These are phyloP conservation scores for Solanum pinnatisectum DNA, from an alignment of 257 asterid species.

Conservation along the genomic window DNA sequence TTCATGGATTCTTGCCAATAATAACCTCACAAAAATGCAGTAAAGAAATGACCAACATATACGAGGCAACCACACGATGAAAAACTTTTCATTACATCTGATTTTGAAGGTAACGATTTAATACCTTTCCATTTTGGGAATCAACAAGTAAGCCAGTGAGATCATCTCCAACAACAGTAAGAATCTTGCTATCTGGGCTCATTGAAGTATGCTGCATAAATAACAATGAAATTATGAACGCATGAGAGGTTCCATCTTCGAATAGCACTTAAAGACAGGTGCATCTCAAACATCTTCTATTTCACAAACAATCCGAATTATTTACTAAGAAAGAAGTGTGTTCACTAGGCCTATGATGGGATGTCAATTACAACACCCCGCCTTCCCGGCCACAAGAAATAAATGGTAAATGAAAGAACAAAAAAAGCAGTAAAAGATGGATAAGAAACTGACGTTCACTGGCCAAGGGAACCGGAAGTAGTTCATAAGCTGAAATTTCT, in stretches of 20 bases:
- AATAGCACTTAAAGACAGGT: background rate
- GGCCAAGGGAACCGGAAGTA: constrained; percentile 78
- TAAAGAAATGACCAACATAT: background rate
- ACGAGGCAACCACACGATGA: background rate
- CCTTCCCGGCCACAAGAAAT: background rate
- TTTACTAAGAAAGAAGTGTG: background rate
- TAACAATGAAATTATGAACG: background rate
- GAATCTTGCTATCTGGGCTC: constrained; percentile 63
- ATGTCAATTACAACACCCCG: background rate
- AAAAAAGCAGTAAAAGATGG: background rate
- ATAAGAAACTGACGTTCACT: constrained; percentile 61
- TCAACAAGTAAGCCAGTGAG: constrained; percentile 53
- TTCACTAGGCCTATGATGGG: background rate
- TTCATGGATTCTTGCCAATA: background rate
- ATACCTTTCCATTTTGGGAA: constrained; percentile 62
- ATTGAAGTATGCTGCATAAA: constrained; percentile 62
- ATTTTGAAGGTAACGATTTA: background rate
- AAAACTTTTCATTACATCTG: background rate
- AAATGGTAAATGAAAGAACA: background rate
- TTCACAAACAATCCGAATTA: background rate
- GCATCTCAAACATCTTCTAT: background rate
- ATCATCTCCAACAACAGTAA: constrained; percentile 67
- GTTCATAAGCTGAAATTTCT: constrained; percentile 38
- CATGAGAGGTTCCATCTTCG: background rate
- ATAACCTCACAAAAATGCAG: background rate